Evolutionary conservation across 164 flowering plant genomes (phyloP).

Genomic region (Stephania cephalantha): DNA sequence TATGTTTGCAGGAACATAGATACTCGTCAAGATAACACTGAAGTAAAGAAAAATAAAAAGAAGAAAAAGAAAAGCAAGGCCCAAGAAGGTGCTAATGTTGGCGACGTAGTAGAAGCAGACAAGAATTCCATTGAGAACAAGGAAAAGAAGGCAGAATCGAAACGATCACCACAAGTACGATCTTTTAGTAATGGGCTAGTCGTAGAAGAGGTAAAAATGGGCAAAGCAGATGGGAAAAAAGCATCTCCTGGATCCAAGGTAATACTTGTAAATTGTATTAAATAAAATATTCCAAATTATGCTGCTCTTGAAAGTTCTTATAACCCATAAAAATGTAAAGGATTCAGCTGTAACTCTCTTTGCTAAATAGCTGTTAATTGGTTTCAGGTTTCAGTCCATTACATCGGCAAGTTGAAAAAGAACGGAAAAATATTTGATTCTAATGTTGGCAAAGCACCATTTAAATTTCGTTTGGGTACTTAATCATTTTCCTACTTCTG

Average conservation of each 20-base stretch:
- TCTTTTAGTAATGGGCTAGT: conserved; percentile 75
- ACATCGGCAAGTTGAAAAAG: conserved; percentile 83
- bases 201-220: conserved; percentile 78
- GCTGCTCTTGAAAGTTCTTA: not conserved
- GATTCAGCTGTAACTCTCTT: conserved; percentile 2
- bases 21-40: conserved; percentile 19
- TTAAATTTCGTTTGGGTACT: conserved; percentile 80
- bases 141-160: conserved; percentile 28
- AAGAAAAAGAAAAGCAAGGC: conserved; percentile 61
- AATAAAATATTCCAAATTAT: not conserved
- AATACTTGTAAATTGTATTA: not conserved
- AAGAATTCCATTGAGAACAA: conserved; percentile 21
- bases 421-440: conserved; percentile 78
- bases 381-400: conserved; percentile 65
- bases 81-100: conserved; percentile 27
- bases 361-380: conserved; percentile 4
- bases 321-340: not conserved
- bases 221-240: conserved; percentile 82
- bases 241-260: conserved; percentile 81
- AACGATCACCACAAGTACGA: conserved; percentile 49
- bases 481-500: not conserved
- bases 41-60: conserved; percentile 45
- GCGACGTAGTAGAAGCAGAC: conserved; percentile 7
- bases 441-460: conserved; percentile 60
- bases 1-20: conserved; percentile 5